phyloP scores from a whole-genome alignment of 352 stramenopile species.

The Phytopythium boreale region DNA sequence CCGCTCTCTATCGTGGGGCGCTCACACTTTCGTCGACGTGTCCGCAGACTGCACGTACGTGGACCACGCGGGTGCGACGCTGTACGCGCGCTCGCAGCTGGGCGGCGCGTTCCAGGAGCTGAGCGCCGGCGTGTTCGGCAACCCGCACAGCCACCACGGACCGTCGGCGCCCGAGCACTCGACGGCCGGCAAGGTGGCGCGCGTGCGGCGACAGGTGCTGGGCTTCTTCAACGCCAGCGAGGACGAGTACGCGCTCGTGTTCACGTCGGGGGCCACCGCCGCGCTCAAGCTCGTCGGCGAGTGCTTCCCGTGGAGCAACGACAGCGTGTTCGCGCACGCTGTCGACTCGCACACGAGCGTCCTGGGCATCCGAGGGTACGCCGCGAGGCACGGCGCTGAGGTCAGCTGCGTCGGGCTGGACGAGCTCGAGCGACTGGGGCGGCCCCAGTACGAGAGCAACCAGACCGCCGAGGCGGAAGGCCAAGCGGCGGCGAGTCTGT shows the following conservation, averaged over 20 bases:
- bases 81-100: slow-evolving; percentile 71
- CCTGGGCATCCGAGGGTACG: slow-evolving; percentile 56
- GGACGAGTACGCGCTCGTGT: slow-evolving; percentile 78
- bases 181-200: slow-evolving; percentile 42
- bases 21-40: not conserved
- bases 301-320: slow-evolving; percentile 63
- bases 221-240: slow-evolving; percentile 62
- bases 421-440: slow-evolving; percentile 34
- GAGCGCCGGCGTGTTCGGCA: slow-evolving; percentile 47
- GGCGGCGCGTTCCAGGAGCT: slow-evolving; percentile 46
- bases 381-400: slow-evolving; percentile 19
- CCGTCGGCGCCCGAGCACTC: slow-evolving; percentile 23
- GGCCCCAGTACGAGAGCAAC: not conserved
- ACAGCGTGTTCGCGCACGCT: slow-evolving; percentile 54
- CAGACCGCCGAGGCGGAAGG: not conserved
- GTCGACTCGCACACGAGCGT: slow-evolving; percentile 77
- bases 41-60: slow-evolving; percentile 54
- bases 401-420: slow-evolving; percentile 32
- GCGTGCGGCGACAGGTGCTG: slow-evolving; percentile 47
- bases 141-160: slow-evolving; percentile 52
- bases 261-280: slow-evolving; percentile 82
- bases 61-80: slow-evolving; percentile 82
- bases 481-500: slow-evolving; percentile 30
- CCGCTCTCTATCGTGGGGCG: not conserved
- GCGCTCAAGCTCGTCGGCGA: slow-evolving; percentile 82